Conservation (phyloP, 2,329 filamentous ascomycete genomes). For the Ophiostoma perfectum region DNA sequence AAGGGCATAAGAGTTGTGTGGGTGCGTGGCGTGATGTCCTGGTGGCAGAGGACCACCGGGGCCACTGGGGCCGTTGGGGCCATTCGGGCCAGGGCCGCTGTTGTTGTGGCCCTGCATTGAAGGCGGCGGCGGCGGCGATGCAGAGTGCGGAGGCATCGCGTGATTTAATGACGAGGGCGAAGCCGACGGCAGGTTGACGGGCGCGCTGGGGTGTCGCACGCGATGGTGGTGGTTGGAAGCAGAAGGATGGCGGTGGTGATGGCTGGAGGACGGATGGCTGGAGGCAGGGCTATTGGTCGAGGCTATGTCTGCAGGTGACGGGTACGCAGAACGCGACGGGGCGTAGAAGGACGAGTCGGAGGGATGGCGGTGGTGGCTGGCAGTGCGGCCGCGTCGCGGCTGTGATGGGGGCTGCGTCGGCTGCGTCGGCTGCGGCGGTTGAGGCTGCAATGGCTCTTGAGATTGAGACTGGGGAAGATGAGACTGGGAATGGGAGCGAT, state of each 20-base stretch:
- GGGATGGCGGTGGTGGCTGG: conserved; percentile 31
- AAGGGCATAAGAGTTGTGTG: conserved; percentile 39
- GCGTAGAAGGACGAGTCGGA: conserved; percentile 43
- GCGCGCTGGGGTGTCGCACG: conserved; percentile 42
- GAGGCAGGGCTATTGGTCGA: conserved; percentile 18
- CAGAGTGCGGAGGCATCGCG: conserved; percentile 41
- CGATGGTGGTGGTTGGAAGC: conserved; percentile 30
- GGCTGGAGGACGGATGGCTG: neutral
- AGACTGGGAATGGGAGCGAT: conserved; percentile 17
- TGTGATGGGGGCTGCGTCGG: conserved; percentile 5
- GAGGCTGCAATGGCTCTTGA: conserved; percentile 21
- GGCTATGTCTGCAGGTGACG: conserved; percentile 28
- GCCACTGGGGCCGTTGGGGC: conserved; percentile 17
- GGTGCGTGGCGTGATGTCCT: conserved; percentile 27
- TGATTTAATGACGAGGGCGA: conserved; percentile 33
- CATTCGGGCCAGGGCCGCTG: conserved; percentile 20
- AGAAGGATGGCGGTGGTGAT: neutral
- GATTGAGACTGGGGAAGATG: neutral
- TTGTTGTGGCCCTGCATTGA: conserved; percentile 11
- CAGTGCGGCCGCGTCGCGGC: neutral
- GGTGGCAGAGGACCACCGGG: conserved; percentile 19
- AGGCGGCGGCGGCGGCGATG: conserved; percentile 21
- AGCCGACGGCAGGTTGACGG: conserved; percentile 37
- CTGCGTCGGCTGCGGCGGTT: conserved; percentile 2
- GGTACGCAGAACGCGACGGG: conserved; percentile 35